Evolutionary conservation across 2,329 filamentous ascomycete species (phyloP), one percentile per base, ranked within the genome.

Genomic region (Xylariaceae sp.): DNA sequence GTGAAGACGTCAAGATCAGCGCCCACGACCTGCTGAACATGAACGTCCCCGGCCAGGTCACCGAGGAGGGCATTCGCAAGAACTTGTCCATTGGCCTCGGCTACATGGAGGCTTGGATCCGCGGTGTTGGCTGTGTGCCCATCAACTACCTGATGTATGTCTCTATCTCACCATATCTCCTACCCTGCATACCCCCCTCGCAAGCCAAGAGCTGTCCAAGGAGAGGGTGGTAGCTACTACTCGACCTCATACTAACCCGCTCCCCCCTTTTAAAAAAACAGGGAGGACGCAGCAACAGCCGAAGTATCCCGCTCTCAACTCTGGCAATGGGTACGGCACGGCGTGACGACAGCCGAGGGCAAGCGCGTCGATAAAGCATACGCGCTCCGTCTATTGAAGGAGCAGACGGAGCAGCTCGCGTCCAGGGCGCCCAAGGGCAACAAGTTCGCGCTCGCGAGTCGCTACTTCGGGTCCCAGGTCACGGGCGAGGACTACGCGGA

Each of bases 51-150:
- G 94, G 94, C 30, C 81, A 84, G 71, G 81, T 99, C 70, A 96
- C 92, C 65, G 92, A 97, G 73, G 90, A 86, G 4, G 94, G 94
- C 54, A 96, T 99, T 76, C 85, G 89, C 69, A 96, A 96, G 85
- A 99, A 97, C 78, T 80, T 99, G 62, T 92, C 91, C 76, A 97
- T 99, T 63, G 94, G 92, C 40, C 83, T 99, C 4, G 88, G 88
- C 50, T 99, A 99, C 76, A 99, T 97, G 92, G 94, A 99, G 76
- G 94, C 90, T 59, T 99, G 94, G 94, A 80, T 97, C 57, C 87
- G 91, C 59, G 94, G 92, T 35, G 82, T 97, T 27, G 94, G 94
- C 55, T 99, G 94, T 67, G 91, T 97, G 51, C 94, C 94, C 47
- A 96, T 97, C 76, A 96, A 97, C 80, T 95, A 87, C 72, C 80